These are phyloP conservation scores for Solanum aculeatissimum DNA, from an alignment of 305 asterid species.

Conservation along the genomic window DNA sequence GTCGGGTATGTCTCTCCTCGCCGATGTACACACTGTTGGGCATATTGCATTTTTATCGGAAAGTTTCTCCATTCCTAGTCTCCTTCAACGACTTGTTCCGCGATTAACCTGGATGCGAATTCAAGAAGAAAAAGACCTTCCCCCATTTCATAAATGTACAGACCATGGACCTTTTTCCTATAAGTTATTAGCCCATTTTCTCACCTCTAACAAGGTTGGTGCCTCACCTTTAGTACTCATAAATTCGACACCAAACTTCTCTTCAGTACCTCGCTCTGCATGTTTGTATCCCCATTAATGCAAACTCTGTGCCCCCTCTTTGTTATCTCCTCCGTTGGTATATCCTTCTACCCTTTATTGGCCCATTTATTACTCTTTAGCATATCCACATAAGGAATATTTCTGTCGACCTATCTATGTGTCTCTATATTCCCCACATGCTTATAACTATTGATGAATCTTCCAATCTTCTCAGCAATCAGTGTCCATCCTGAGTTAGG, in stretches of 20 bases:
- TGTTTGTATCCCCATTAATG: background rate
- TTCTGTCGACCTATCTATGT: background rate
- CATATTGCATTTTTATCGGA: too few species aligned
- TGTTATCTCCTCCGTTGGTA: background rate
- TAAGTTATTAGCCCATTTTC: background rate
- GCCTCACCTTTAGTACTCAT: background rate
- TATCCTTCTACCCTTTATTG: background rate
- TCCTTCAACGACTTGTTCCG: too few species aligned
- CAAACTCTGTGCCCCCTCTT: background rate
- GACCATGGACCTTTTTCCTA: background rate
- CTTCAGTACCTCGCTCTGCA: background rate
- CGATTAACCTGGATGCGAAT: too few species aligned
- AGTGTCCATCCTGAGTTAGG: background rate
- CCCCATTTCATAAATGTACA: too few species aligned
- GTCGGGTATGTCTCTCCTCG: too few species aligned
- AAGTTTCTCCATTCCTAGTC: background rate
- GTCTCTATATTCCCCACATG: background rate
- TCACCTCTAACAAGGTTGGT: background rate
- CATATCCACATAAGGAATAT: background rate
- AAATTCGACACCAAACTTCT: background rate
- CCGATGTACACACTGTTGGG: too few species aligned
- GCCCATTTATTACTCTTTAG: background rate
- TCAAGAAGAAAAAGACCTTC: too few species aligned
- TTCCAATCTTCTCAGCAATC: background rate
- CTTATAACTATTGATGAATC: background rate